Base-by-base conservation (phyloP, 371 early-diverging fungal genomes). In the Syncephalastrum contaminatum region DNA sequence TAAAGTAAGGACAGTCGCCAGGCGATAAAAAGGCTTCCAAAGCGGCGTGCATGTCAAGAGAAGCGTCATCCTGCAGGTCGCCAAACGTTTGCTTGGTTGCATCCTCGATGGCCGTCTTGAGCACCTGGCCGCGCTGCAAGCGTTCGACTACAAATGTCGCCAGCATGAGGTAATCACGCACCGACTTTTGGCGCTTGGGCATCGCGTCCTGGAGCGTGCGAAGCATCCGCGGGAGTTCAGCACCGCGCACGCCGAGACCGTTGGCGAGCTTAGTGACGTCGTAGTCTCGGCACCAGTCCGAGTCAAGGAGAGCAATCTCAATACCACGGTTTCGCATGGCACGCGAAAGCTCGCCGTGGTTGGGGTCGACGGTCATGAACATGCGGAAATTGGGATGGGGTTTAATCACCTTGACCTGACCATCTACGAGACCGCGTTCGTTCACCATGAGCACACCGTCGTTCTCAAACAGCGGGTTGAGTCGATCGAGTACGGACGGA, bases 281-380 rank as follows among this genome's bases (percentile, higher is more conserved):
- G 45, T 73, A 62, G 2, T 47, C 22, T 43, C 73, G 69, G 18
- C 59, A 60, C 79, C 75, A 75, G 43, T 67, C 63, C 3, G 75
- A 62, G 46, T 84, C 80, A n/a, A 91, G 72, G 16, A 90, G 62
- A 10, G 86, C 76, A 65, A 84, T 87, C 75, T 98, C 98, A 20
- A 97, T 87, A 57, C 95, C 94, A 63, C 99, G 89, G 64, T 98
- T 98, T 53, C 98, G 77, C 97, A 98, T 97, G 5, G 99, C 98
- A 18, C 97, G 86, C 1, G 95, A 95, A 21, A 98, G 77, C 64
- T 98, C 97, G 18, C 99, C 97, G 54, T 88, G 82, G 45, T 77
- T 81, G 12, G 98, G 95, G 72, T 99, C 98, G 48, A 99, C 93
- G 0, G 99, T 96, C 88, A 99, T 93, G 71, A 99, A 96, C 60